Conservation (phyloP, 345 rosid genomes). For the Euphorbia peplus region DNA sequence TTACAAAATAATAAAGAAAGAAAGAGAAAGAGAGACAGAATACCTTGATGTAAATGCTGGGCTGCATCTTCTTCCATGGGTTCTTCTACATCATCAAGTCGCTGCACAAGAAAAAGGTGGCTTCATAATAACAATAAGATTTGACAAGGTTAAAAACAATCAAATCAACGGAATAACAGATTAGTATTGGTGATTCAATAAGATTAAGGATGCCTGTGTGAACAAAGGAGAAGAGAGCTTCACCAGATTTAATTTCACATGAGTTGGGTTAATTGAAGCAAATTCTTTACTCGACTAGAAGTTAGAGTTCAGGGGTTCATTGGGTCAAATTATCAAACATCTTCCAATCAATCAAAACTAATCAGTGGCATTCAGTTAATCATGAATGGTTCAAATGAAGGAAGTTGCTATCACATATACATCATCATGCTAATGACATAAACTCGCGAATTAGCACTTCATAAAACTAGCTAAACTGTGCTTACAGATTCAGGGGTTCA, state of each 20-base stretch:
- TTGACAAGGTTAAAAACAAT: not conserved
- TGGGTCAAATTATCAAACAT: constrained; percentile 2
- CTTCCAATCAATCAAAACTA: not conserved
- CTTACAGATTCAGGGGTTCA: not conserved
- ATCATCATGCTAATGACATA: not conserved
- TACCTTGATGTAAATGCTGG: constrained; percentile 72
- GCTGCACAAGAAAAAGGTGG: constrained; percentile 36
- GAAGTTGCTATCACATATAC: not conserved
- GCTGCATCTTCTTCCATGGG: constrained; percentile 39
- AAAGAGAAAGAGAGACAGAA: not conserved
- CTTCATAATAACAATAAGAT: not conserved
- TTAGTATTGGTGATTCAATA: not conserved
- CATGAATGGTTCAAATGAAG: not conserved
- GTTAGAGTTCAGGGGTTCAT: constrained; percentile 5
- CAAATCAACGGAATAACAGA: not conserved
- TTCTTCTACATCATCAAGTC: constrained; percentile 62
- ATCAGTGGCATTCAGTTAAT: not conserved
- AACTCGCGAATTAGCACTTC: not conserved
- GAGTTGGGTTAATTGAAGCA: not conserved
- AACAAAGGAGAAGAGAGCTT: not conserved
- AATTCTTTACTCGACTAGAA: not conserved
- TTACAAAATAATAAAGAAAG: too few species aligned
- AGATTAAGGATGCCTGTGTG: not conserved
- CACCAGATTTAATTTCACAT: not conserved
- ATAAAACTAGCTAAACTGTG: not conserved